Conservation (phyloP, 2,329 filamentous ascomycete genomes). For the Ophiostoma fasciatum region DNA sequence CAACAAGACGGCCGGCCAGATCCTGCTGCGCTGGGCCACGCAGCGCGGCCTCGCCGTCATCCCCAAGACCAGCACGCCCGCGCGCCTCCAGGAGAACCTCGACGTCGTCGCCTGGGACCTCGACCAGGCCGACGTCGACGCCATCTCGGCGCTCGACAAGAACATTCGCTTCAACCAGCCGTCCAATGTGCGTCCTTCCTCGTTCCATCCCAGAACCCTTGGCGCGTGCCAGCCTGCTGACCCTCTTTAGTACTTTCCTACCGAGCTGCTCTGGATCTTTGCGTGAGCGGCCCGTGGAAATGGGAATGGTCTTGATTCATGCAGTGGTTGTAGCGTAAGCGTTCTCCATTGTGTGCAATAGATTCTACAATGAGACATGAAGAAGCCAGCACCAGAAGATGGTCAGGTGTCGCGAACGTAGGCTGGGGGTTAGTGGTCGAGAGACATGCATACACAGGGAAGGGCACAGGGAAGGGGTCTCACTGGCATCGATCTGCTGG, state of each 20-base stretch:
- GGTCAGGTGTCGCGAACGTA: slow-evolving; percentile 17
- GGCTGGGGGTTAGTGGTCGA: slow-evolving; percentile 6
- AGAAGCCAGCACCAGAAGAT: no score
- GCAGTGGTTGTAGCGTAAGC: no score
- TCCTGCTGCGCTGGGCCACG: slow-evolving; percentile 76
- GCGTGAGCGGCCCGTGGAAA: no score
- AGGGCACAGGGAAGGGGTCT: slow-evolving; percentile 40
- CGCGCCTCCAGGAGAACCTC: slow-evolving; percentile 37
- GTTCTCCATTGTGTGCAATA: no score
- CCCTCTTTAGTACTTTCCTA: slow-evolving; percentile 35
- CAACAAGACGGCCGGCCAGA: slow-evolving; percentile 60
- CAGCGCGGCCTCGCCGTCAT: slow-evolving; percentile 71
- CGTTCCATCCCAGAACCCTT: no score
- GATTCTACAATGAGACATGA: no score
- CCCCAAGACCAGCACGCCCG: slow-evolving; percentile 45
- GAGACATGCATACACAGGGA: not conserved
- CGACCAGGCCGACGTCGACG: slow-evolving; percentile 36
- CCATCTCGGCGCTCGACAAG: slow-evolving; percentile 38
- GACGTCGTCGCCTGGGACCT: slow-evolving; percentile 41
- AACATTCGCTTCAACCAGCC: slow-evolving; percentile 48
- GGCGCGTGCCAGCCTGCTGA: no score
- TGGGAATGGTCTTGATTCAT: no score
- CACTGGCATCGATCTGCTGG: slow-evolving; percentile 92
- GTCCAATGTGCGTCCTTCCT: slow-evolving; percentile 10
- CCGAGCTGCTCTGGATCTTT: slow-evolving; percentile 43